Percentiles rank a stretch among this genome's conserved stretches.
These are phyloP conservation scores for Lactarius trivialis DNA, from an alignment of 768 basidiomycete species.

Conservation along the genomic window DNA sequence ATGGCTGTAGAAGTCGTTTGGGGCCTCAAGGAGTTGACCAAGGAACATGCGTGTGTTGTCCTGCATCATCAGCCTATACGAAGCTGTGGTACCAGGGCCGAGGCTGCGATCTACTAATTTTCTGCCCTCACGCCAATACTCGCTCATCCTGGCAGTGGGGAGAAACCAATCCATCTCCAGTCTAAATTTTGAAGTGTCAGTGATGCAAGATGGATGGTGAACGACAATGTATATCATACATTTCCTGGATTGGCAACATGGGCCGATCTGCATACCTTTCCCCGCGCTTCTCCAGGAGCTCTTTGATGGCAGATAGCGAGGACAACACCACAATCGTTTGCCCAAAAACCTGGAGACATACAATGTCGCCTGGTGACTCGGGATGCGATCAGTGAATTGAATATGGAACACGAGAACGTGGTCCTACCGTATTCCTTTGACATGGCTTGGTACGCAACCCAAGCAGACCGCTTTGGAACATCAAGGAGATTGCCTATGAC, in stretches of 20 bases:
- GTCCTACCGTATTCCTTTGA: constrained; percentile 9
- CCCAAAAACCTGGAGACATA: constrained; percentile 3
- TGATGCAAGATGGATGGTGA: not conserved
- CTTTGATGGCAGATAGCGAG: not conserved
- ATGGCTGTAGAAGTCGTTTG: not conserved
- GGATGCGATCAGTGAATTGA: not conserved
- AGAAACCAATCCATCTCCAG: not conserved
- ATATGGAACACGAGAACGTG: not conserved
- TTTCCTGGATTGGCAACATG: not conserved
- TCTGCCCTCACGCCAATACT: not conserved
- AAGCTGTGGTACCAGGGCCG: not conserved
- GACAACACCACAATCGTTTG: constrained; percentile 6
- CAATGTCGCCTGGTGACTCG: constrained; percentile 7
- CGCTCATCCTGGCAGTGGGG: not conserved
- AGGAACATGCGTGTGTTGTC: not conserved
- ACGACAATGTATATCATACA: not conserved
- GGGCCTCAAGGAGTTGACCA: not conserved
- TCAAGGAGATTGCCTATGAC: constrained; percentile 15
- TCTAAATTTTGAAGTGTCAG: not conserved
- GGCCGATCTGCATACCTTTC: constrained; percentile 10
- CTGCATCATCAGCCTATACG: constrained; percentile 1
- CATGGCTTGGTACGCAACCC: constrained; percentile 5
- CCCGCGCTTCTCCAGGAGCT: constrained; percentile 13
- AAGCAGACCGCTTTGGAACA: constrained; percentile 2
- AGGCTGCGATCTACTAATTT: constrained; percentile 10